Evolutionary conservation across 1,284 basidiomycete species (phyloP).

Genomic region (Polyporus tsugae): DNA sequence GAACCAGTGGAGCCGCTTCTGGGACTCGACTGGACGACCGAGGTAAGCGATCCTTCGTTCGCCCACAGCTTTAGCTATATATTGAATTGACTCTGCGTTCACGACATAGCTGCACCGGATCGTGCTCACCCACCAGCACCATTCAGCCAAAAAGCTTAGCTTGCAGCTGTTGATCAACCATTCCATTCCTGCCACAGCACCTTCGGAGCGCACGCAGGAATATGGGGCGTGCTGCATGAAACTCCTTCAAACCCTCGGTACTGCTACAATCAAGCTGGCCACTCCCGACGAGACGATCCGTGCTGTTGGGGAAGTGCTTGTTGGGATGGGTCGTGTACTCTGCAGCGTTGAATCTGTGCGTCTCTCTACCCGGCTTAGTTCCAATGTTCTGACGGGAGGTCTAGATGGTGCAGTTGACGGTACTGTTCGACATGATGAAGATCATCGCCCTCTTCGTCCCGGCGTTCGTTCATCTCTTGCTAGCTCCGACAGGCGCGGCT

Average conservation of each 20-base stretch:
- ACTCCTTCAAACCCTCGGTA: slow-evolving; percentile 60
- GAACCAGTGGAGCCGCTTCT: slow-evolving; percentile 31
- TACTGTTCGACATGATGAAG: slow-evolving; percentile 62
- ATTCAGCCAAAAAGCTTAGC: slow-evolving; percentile 50
- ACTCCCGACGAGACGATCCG: slow-evolving; percentile 28
- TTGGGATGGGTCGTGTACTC: slow-evolving; percentile 40
- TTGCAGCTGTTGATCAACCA: slow-evolving; percentile 64
- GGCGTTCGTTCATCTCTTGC: slow-evolving; percentile 50
- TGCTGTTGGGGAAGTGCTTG: slow-evolving; percentile 24
- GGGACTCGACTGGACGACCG: slow-evolving; percentile 52
- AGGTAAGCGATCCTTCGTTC: slow-evolving; percentile 49
- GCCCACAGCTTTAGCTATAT: background rate
- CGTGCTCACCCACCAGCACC: slow-evolving; percentile 60
- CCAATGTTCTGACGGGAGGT: background rate
- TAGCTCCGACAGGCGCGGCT: slow-evolving; percentile 42
- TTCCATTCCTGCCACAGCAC: slow-evolving; percentile 38
- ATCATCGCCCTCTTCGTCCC: slow-evolving; percentile 59
- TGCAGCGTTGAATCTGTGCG: slow-evolving; percentile 52
- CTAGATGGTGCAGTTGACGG: slow-evolving; percentile 55
- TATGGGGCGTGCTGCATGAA: slow-evolving; percentile 53
- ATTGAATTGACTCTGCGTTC: slow-evolving; percentile 12
- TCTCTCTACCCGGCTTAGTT: slow-evolving; percentile 20
- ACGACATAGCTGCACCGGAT: slow-evolving; percentile 60
- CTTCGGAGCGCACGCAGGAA: slow-evolving; percentile 39
- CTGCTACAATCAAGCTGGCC: slow-evolving; percentile 19